Percentiles rank a stretch among this genome's conserved stretches.
These are phyloP conservation scores for Evernia prunastri DNA, from an alignment of 495 filamentous ascomycete genomes.

Conservation along the genomic window DNA sequence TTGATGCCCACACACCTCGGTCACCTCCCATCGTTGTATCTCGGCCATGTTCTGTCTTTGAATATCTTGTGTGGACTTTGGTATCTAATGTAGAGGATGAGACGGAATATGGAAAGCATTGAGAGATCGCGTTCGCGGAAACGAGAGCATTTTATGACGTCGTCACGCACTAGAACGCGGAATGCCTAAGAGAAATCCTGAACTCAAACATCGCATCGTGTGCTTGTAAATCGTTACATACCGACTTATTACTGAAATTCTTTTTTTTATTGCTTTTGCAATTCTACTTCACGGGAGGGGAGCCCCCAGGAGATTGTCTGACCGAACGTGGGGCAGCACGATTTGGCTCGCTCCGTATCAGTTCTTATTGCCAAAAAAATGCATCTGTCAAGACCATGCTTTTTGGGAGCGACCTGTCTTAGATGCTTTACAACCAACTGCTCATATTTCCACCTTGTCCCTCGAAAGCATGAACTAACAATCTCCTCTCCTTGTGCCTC, in stretches of 20 bases:
- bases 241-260: neutral
- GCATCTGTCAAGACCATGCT: neutral
- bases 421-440: neutral
- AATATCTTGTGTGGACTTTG: neutral
- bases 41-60: conserved; percentile 11
- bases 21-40: conserved; percentile 21
- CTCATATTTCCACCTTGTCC: neutral
- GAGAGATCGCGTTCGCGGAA: neutral
- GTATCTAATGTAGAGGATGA: neutral
- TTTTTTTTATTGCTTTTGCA: neutral
- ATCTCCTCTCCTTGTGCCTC: neutral
- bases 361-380: neutral
- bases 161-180: neutral
- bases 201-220: neutral
- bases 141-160: neutral
- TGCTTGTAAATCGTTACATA: too few species aligned
- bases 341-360: neutral
- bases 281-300: neutral
- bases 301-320: neutral
- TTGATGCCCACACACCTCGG: conserved; percentile 15
- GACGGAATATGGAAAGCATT: neutral
- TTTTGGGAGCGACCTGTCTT: neutral
- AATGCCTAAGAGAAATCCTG: neutral
- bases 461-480: neutral
- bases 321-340: neutral